Base-by-base conservation (phyloP, 2,329 filamentous ascomycete genomes). In the Colletotrichum coccodes region DNA sequence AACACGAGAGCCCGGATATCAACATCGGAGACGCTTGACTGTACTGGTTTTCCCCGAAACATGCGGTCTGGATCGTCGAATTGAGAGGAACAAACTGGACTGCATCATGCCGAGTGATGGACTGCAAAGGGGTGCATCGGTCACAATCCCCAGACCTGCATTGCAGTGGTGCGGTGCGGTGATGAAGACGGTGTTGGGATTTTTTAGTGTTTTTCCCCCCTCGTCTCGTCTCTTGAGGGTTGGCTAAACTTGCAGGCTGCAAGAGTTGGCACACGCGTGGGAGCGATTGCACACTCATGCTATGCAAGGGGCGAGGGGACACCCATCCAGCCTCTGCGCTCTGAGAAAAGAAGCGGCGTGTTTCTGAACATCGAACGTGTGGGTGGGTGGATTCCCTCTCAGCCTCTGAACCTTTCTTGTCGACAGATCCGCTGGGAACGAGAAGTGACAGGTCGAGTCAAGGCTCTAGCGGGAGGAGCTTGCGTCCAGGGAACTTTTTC, bases 61-160 rank as follows among this genome's bases (percentile, higher is more conserved):
- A 60, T 40, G 16, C 53, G 40, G 23, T 23, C 42, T 21, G 34
- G 18, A 40, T 28, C 6, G 18, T 50, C 32, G 32, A 30, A 9
- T 44, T 6, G 38, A 8, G 47, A 46, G 28, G 9, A 42, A 32
- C 46, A 50, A 42, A 54, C 11, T 36, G 26, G 54, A 26, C 32
- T 34, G 34, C 54, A 49, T 50, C 47, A 65, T 47, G 65, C 54
- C 47, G 59, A 68, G 60, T 68, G 65, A 68, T 54, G 30, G 47
- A 54, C n/a, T 53, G 28, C 38, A 21, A 58, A 59, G 60, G 60
- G 47, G 65, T 64, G 65, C 60, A 40, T 64, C 23, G 53, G 54
- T 68, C 60, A 64, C 65, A 68, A 28, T 59, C 53, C 47, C 54
- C 65, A 49, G 53, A 68, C 60, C 47, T 64, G 65, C 65, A 68